phyloP scores from a whole-genome alignment of 495 filamentous ascomycete species.

The Lentithecium fluviatile region DNA sequence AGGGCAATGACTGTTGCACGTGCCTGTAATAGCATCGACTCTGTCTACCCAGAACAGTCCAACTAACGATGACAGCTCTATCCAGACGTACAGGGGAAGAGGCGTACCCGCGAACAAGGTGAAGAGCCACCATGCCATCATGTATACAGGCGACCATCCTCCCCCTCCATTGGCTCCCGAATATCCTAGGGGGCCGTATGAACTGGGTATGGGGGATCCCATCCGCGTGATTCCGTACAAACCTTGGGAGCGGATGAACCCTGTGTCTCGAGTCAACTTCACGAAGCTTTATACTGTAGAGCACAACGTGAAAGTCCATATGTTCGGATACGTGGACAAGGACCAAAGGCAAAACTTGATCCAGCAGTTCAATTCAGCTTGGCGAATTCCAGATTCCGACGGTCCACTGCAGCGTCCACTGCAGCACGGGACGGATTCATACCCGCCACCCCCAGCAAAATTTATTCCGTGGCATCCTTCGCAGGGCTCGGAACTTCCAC shows the following conservation, averaged over 20 bases:
- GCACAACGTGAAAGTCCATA: constrained; percentile 49
- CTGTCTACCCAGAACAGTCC: too few species aligned
- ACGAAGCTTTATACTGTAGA: constrained; percentile 51
- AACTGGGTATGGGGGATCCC: neutral
- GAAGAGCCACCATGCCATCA: constrained; percentile 37
- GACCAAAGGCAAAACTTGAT: constrained; percentile 5
- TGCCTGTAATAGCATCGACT: too few species aligned
- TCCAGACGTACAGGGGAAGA: constrained; percentile 32
- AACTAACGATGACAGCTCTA: constrained; percentile 10
- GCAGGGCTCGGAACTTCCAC: too few species aligned
- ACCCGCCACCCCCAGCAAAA: too few species aligned
- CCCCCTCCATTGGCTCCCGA: constrained; percentile 1
- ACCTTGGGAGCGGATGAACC: constrained; percentile 2
- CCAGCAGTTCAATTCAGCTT: constrained; percentile 4
- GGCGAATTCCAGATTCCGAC: constrained; percentile 6
- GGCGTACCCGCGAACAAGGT: constrained; percentile 25
- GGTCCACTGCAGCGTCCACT: too few species aligned
- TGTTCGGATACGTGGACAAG: constrained; percentile 38
- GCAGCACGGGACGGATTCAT: too few species aligned
- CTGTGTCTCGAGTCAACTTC: constrained; percentile 49
- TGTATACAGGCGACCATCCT: constrained; percentile 27
- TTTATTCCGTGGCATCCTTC: too few species aligned
- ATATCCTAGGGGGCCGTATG: neutral
- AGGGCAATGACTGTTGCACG: constrained; percentile 27
- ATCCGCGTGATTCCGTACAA: constrained; percentile 4